phyloP scores from a whole-genome alignment of 192 early-diverging fungal species.

The Pilaira anomala region DNA sequence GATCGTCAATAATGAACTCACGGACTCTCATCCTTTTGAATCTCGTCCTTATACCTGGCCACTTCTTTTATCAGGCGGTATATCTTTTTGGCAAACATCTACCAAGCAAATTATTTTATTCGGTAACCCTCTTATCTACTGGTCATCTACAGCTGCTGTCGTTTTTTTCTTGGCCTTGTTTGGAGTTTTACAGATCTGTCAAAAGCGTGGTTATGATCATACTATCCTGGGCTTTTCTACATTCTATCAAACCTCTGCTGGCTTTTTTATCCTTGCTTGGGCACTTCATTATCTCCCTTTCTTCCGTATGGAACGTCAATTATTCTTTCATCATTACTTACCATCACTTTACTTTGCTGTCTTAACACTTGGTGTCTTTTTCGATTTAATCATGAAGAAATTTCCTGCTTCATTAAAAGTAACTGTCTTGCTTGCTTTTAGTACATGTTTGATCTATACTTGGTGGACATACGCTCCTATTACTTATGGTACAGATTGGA shows the following conservation, averaged over 20 bases:
- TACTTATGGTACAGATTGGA: conserved; percentile 82
- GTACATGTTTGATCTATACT: conserved; percentile 50
- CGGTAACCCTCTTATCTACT: conserved; percentile 88
- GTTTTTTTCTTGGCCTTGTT: conserved; percentile 57
- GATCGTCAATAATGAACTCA: conserved; percentile 80
- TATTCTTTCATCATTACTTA: conserved; percentile 95
- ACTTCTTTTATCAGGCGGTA: conserved; percentile 80
- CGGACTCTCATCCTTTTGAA: conserved; percentile 90
- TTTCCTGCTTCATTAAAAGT: conserved; percentile 42
- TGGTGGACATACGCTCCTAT: conserved; percentile 74
- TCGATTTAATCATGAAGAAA: conserved; percentile 72
- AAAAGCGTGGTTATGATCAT: conserved; percentile 53
- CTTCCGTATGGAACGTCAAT: conserved; percentile 85
- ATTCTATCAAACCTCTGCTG: conserved; percentile 56
- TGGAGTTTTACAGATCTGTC: conserved; percentile 49
- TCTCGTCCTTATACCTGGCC: conserved; percentile 89
- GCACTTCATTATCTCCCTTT: conserved; percentile 83
- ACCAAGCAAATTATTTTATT: conserved; percentile 83
- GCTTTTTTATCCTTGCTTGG: conserved; percentile 77
- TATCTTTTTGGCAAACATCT: conserved; percentile 79
- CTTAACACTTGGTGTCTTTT: conserved; percentile 62
- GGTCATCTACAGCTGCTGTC: conserved; percentile 61
- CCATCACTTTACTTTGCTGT: conserved; percentile 88
- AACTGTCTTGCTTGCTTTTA: conserved; percentile 29
- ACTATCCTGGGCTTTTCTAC: conserved; percentile 25